Base-by-base conservation (phyloP, 345 rosid genomes). In the Salix brachista region DNA sequence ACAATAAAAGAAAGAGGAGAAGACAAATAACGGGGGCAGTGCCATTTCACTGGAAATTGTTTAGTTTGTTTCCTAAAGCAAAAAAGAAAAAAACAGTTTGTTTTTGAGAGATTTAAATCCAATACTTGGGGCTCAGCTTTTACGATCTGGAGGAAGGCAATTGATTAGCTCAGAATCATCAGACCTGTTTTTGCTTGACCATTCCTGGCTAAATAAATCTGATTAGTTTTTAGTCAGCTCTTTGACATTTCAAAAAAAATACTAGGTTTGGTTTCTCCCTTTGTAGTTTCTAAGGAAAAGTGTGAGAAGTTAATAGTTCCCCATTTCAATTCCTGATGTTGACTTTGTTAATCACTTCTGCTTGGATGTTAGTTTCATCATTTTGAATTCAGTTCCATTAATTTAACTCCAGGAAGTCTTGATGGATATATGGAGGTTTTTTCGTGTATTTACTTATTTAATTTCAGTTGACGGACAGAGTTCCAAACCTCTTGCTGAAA, bases 401-500 rank as follows among this genome's bases (percentile, higher is more conserved):
- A 11, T 54, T 54, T 21, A 21, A 21, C 21, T 7, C 4, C 26
- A 54, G n/a, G 21, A 21, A 54, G 61, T 54, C 21, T 19, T 19
- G 61, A 8, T 54, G 61, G 61, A 21, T 54, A 21, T 3, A 21
- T 54, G 12, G n/a, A 19, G 25, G 25, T 54, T 21, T 37, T n/a
- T 54, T 2, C 0, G 25, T 21, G n/a, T 21, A 21, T 54, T 21
- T 54, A 21, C 60, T 54, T 23, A n/a, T 21, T 54, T 54, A 54
- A 7, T 19, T 21, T 54, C 9, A 4, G 32, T 37, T 32, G 16
- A 61, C 48, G 69, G 5, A 9, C 23, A n/a, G 62, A 66, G 14
- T 67, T 67, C 25, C 78, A 61, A n/a, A 87, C 91, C 86, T 93
- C 99, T 88, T 86, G 91, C 46, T 91, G 90, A 80, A 95, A 95